A percentile compares a stretch with the other conserved stretches of the same genome.
Evolutionary conservation across 2,329 filamentous ascomycete genomes (phyloP).

Genomic region (Chaetomiaceae sp.): DNA sequence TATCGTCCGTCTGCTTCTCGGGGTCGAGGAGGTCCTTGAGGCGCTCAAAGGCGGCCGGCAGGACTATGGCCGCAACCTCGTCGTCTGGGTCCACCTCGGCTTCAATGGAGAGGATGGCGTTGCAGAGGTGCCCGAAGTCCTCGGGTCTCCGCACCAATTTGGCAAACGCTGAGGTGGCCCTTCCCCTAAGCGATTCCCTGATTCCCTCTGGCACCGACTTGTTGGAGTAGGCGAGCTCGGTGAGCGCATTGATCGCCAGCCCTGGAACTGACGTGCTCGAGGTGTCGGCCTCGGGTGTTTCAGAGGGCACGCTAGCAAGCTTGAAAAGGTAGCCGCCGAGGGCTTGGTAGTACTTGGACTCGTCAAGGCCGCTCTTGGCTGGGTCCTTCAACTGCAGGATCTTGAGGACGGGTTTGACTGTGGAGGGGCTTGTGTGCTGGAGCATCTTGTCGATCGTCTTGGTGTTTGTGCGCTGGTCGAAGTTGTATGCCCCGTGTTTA

Average conservation of each 20-base stretch:
- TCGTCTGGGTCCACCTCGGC: constrained; percentile 45
- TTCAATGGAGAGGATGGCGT: constrained; percentile 51
- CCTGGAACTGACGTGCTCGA: constrained; percentile 36
- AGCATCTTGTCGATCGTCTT: constrained; percentile 78
- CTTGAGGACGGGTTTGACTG: constrained; percentile 50
- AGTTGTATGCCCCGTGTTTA: constrained; percentile 67
- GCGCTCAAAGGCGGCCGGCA: constrained; percentile 42
- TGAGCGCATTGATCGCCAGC: constrained; percentile 48
- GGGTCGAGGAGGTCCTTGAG: constrained; percentile 50
- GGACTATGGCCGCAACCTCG: constrained; percentile 51
- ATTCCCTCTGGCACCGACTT: constrained; percentile 49
- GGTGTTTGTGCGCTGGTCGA: constrained; percentile 80
- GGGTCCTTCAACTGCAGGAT: constrained; percentile 41
- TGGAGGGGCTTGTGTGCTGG: constrained; percentile 52
- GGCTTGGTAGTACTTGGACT: constrained; percentile 43
- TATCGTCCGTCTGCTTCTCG: constrained; percentile 25
- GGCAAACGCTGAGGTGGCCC: constrained; percentile 55
- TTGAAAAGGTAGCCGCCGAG: constrained; percentile 54
- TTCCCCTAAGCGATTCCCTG: constrained; percentile 50
- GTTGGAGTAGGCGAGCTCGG: constrained; percentile 51
- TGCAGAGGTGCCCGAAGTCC: constrained; percentile 50
- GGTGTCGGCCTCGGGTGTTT: constrained; percentile 29
- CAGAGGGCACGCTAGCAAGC: constrained; percentile 39
- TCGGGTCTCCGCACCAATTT: constrained; percentile 52
- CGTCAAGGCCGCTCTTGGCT: constrained; percentile 31